Evolutionary conservation across 148 eudicot species (phyloP).

Genomic region (Rhododendron ferrugineum): DNA sequence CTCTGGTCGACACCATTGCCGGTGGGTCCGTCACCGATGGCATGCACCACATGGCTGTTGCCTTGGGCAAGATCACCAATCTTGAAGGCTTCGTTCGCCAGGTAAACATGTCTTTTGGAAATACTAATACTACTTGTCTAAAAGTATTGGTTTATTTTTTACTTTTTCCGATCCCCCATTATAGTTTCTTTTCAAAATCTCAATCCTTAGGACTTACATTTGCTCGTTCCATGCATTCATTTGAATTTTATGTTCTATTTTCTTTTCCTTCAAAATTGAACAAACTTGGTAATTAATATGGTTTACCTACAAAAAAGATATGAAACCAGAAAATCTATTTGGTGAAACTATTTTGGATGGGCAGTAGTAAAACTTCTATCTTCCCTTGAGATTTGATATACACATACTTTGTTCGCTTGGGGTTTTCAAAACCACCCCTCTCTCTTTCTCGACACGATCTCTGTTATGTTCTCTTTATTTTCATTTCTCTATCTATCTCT

Average conservation of each 20-base stretch:
- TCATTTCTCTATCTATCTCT: not conserved
- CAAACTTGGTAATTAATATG: not conserved
- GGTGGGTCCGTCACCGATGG: constrained; percentile 49
- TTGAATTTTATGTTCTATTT: not conserved
- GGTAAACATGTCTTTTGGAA: constrained; percentile 28
- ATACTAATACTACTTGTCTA: not conserved
- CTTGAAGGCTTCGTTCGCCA: constrained; percentile 90
- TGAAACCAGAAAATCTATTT: not conserved
- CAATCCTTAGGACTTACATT: not conserved
- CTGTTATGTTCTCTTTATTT: not conserved
- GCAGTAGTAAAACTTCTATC: not conserved
- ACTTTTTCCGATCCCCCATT: not conserved
- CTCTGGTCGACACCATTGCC: constrained; percentile 70
- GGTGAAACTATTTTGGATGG: not conserved
- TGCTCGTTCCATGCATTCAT: not conserved
- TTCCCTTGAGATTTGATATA: not conserved
- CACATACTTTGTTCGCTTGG: no score
- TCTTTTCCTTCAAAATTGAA: not conserved
- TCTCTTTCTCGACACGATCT: not conserved
- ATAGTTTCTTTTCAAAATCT: not conserved
- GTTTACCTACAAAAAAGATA: not conserved
- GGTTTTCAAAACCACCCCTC: not conserved
- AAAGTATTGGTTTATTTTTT: not conserved
- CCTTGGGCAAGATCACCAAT: constrained; percentile 77
- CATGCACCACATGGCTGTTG: constrained; percentile 88